Percentiles rank a stretch among this genome's conserved stretches.
Evolutionary conservation across 2,329 filamentous ascomycete species (phyloP).

Genomic region (Fusarium hainanense): DNA sequence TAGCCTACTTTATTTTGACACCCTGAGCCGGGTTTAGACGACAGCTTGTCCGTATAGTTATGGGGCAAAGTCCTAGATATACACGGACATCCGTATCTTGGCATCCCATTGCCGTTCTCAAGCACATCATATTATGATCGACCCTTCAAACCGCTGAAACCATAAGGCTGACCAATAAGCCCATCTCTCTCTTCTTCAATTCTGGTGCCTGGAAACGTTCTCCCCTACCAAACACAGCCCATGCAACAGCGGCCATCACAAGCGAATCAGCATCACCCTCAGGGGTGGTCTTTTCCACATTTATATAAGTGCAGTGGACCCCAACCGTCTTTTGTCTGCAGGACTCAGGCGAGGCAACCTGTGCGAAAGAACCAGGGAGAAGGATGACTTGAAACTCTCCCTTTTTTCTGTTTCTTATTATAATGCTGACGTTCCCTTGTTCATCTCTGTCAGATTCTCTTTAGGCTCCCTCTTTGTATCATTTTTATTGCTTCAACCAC

Average conservation of each 20-base stretch:
- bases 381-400: neutral
- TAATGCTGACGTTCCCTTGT: conserved; percentile 10
- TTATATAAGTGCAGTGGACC: conserved; percentile 31
- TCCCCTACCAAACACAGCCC: conserved; percentile 43
- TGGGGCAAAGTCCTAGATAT: too few species aligned
- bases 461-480: conserved; percentile 24
- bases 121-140: neutral
- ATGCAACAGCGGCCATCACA: conserved; percentile 48
- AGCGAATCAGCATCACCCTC: conserved; percentile 42
- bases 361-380: conserved; percentile 8
- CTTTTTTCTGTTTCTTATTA: conserved; percentile 23
- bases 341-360: conserved; percentile 33
- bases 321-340: conserved; percentile 17
- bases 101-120: neutral
- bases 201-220: conserved; percentile 38
- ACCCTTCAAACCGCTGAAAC: neutral
- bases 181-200: neutral
- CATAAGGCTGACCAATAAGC: conserved; percentile 41
- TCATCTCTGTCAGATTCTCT: neutral
- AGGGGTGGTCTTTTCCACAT: conserved; percentile 7
- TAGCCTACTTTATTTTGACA: neutral
- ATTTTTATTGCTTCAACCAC: conserved; percentile 5
- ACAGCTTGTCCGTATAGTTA: too few species aligned
- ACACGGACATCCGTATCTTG: neutral
- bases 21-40: too few species aligned